Evolutionary conservation across 495 filamentous ascomycete species (phyloP).

Genomic region (Entonaema liquescens): DNA sequence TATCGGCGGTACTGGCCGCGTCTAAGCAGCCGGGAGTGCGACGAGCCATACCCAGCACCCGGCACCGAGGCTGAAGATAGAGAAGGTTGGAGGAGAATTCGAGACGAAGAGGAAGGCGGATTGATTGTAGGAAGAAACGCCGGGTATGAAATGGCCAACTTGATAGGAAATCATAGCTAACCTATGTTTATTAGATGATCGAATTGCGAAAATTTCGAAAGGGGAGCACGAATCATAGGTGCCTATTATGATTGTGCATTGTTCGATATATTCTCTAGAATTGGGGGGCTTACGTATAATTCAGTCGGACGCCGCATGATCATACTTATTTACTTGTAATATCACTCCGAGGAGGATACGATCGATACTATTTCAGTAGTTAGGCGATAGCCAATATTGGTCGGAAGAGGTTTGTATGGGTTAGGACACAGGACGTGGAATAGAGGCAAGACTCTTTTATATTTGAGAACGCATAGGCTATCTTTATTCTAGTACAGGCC

Average conservation of each 20-base stretch:
- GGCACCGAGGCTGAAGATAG: conserved; percentile 35
- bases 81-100: conserved; percentile 43
- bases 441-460: not conserved
- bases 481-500: not conserved
- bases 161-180: conserved; percentile 36
- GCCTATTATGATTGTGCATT: conserved; percentile 8
- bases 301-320: not conserved
- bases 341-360: not conserved
- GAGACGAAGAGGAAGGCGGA: conserved; percentile 48
- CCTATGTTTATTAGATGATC: conserved; percentile 39
- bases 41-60: conserved; percentile 59
- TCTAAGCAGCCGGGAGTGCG: conserved; percentile 56
- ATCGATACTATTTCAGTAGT: not conserved
- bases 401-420: not conserved
- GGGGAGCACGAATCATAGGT: not conserved
- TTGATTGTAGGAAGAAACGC: conserved; percentile 35
- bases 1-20: conserved; percentile 74
- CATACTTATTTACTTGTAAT: not conserved
- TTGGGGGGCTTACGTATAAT: not conserved
- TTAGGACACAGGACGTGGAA: not conserved
- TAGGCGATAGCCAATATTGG: not conserved
- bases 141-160: conserved; percentile 44
- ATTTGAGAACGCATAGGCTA: not conserved
- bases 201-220: conserved; percentile 5
- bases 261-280: not conserved